A percentile compares a stretch with the other conserved stretches of the same genome.
Conservation (phyloP, 2,329 filamentous ascomycete genomes). For the Calonectria pseudoreteaudii region DNA sequence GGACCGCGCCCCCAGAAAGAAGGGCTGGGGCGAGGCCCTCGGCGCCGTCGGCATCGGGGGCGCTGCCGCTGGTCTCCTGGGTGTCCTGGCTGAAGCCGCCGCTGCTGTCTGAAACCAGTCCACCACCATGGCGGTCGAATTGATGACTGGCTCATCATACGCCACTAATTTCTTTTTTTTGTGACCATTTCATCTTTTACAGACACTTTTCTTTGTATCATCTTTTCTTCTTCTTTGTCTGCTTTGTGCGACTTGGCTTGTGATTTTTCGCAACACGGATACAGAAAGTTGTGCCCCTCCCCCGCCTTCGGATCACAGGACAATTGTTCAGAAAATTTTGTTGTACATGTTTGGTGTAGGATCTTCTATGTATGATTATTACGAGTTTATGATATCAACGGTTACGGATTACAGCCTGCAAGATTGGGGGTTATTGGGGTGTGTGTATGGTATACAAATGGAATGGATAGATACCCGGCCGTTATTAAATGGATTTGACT, state of each 20-base stretch:
- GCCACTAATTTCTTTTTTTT: neutral
- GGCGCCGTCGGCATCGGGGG: constrained; percentile 70
- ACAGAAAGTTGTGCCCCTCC: neutral
- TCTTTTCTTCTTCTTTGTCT: constrained; percentile 11
- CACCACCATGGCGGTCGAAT: neutral
- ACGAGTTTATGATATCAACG: constrained; percentile 28
- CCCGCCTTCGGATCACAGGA: constrained; percentile 30
- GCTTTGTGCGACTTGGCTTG: neutral
- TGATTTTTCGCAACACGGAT: neutral
- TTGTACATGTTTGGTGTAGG: constrained; percentile 26
- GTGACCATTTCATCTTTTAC: neutral
- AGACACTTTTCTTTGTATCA: neutral
- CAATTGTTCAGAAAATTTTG: constrained; percentile 18
- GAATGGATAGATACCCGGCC: constrained; percentile 15
- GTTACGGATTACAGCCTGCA: constrained; percentile 7
- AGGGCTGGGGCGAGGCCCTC: constrained; percentile 65
- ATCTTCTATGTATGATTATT: constrained; percentile 15
- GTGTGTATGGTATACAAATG: constrained; percentile 16
- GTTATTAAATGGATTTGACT: neutral
- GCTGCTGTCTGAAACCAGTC: constrained; percentile 39
- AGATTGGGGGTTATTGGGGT: neutral
- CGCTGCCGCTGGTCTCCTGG: constrained; percentile 68
- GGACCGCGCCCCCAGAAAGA: constrained; percentile 54
- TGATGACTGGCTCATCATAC: constrained; percentile 15
- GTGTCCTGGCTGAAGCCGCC: constrained; percentile 69